Percentiles rank a stretch among this genome's conserved stretches.
Conservation (phyloP, 2,329 filamentous ascomycete species). For the Sphaerulina vaccinii region DNA sequence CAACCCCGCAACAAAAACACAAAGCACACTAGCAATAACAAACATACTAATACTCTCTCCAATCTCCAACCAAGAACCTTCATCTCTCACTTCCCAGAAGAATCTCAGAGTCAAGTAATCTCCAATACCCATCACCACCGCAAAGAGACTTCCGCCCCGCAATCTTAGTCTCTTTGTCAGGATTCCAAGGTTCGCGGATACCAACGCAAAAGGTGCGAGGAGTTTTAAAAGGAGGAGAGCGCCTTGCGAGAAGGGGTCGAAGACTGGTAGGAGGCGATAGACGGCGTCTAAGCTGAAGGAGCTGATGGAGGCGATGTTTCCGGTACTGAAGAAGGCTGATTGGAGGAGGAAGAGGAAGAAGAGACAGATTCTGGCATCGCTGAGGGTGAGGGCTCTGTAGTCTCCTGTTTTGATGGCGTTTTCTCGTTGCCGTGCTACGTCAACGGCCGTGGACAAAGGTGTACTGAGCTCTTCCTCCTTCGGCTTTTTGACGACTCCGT, state of each 20-base stretch:
- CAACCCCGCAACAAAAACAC: slow-evolving; percentile 84
- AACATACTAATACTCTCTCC: slow-evolving; percentile 96
- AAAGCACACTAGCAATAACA: slow-evolving; percentile 82
- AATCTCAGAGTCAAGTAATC: slow-evolving; percentile 93
- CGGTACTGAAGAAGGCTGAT: slow-evolving; percentile 94
- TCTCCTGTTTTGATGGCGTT: slow-evolving; percentile 36
- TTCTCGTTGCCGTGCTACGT: slow-evolving; percentile 37
- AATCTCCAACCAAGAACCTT: slow-evolving; percentile 96
- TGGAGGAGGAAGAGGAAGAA: slow-evolving; percentile 96
- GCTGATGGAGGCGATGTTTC: slow-evolving; percentile 90
- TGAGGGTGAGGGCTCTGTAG: slow-evolving; percentile 69
- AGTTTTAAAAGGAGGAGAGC: slow-evolving; percentile 85
- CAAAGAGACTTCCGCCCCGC: slow-evolving; percentile 85
- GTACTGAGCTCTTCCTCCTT: slow-evolving; percentile 32
- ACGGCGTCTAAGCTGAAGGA: slow-evolving; percentile 93
- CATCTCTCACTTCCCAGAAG: slow-evolving; percentile 96
- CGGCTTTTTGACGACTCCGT: slow-evolving; percentile 11
- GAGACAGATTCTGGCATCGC: slow-evolving; percentile 83
- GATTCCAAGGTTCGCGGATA: slow-evolving; percentile 91
- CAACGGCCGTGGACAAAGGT: slow-evolving; percentile 37
- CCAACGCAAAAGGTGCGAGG: slow-evolving; percentile 86
- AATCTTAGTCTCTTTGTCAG: slow-evolving; percentile 82
- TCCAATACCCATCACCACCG: slow-evolving; percentile 87
- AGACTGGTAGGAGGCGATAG: slow-evolving; percentile 80
- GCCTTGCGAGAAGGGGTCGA: slow-evolving; percentile 89